Percentiles rank a stretch among this genome's conserved stretches.
Conservation (phyloP, 1,284 basidiomycete genomes). For the Marasmius oreades region DNA sequence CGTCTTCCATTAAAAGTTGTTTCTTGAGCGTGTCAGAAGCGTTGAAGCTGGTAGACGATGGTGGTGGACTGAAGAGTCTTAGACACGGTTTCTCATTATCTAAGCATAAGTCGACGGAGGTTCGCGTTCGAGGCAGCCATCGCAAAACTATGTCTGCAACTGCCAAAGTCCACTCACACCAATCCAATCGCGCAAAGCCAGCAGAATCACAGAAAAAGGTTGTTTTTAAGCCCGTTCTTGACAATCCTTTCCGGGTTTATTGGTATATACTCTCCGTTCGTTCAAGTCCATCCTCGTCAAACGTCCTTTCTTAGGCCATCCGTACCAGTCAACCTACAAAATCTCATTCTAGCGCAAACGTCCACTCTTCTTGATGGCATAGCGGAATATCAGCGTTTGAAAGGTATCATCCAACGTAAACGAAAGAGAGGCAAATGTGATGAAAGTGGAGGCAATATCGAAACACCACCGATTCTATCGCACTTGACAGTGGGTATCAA, state of each 20-base stretch:
- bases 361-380: conserved; percentile 48
- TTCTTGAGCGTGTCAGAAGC: too few species aligned
- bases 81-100: too few species aligned
- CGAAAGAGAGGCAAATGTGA: conserved; percentile 29
- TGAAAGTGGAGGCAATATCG: background rate
- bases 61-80: too few species aligned
- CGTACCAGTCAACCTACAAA: conserved; percentile 62
- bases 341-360: conserved; percentile 48
- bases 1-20: conserved; percentile 8
- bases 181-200: conserved; percentile 58
- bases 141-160: conserved; percentile 19
- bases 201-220: conserved; percentile 44
- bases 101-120: too few species aligned
- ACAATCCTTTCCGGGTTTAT: conserved; percentile 66
- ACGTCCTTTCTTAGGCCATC: conserved; percentile 49
- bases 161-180: conserved; percentile 47
- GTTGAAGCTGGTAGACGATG: too few species aligned
- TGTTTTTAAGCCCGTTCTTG: conserved; percentile 65
- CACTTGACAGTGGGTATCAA: conserved; percentile 76
- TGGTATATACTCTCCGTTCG: conserved; percentile 44
- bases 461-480: conserved; percentile 39
- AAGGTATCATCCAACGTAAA: conserved; percentile 32
- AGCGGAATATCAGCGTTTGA: conserved; percentile 36
- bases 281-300: conserved; percentile 1
- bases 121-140: too few species aligned